phyloP scores from a whole-genome alignment of 2,329 filamentous ascomycete genomes.

The Microdochium nivale region DNA sequence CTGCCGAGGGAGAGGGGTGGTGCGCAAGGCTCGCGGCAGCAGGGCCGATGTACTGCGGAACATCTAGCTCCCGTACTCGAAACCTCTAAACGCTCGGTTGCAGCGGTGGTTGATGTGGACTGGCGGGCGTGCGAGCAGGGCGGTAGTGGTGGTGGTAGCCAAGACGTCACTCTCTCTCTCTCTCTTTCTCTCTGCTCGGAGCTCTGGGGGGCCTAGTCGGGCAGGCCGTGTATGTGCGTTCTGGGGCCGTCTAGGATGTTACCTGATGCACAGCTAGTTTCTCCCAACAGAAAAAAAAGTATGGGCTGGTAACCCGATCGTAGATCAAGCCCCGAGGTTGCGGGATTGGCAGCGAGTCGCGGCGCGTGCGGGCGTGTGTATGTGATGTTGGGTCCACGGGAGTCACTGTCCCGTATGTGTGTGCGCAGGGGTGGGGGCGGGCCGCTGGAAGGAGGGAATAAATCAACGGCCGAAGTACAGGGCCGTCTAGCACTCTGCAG shows the following conservation, averaged over 20 bases:
- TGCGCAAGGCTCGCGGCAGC: background rate
- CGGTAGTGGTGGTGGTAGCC: background rate
- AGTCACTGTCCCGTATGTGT: background rate
- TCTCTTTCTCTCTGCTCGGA: too few species aligned
- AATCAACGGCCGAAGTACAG: conserved; percentile 4
- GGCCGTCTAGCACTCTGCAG: too few species aligned
- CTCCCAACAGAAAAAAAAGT: background rate
- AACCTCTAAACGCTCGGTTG: too few species aligned
- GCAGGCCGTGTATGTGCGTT: too few species aligned
- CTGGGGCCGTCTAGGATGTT: too few species aligned
- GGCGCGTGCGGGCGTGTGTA: background rate
- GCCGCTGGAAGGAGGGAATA: background rate
- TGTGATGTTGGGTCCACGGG: too few species aligned
- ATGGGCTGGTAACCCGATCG: background rate
- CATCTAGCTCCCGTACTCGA: too few species aligned
- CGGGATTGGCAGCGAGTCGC: background rate
- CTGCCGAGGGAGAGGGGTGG: background rate
- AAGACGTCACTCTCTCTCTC: background rate
- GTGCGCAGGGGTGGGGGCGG: background rate
- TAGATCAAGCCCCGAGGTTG: background rate
- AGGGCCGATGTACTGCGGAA: background rate
- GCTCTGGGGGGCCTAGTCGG: too few species aligned
- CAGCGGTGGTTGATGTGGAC: too few species aligned
- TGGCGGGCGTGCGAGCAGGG: too few species aligned
- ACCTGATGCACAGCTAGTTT: too few species aligned